Conservation (phyloP, 1,284 basidiomycete species). For the Papiliotrema terrestris region DNA sequence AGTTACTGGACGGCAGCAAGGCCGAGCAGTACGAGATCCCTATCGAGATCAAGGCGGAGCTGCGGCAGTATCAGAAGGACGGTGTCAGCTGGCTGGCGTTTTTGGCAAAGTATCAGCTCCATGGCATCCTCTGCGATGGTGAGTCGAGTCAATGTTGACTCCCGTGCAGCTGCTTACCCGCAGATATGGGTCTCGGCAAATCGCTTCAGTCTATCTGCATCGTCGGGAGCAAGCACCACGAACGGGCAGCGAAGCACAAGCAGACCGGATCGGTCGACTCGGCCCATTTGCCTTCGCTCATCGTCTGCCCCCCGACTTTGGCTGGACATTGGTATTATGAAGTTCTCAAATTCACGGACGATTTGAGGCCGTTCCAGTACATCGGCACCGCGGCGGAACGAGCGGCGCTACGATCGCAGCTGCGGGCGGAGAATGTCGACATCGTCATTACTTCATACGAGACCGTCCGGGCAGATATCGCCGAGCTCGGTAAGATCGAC, state of each 20-base stretch:
- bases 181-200: slow-evolving; percentile 97
- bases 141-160: slow-evolving; percentile 28
- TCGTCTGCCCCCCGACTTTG: slow-evolving; percentile 94
- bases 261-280: slow-evolving; percentile 70
- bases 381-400: slow-evolving; percentile 87
- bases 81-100: slow-evolving; percentile 99
- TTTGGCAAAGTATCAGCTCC: slow-evolving; percentile 90
- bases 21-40: slow-evolving; percentile 89
- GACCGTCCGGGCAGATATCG: slow-evolving; percentile 91
- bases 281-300: slow-evolving; percentile 86
- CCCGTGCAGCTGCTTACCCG: not conserved
- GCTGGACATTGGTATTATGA: slow-evolving; percentile 99
- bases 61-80: slow-evolving; percentile 96
- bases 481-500: slow-evolving; percentile 65
- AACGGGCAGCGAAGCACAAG: slow-evolving; percentile 69
- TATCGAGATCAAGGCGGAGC: slow-evolving; percentile 83
- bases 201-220: slow-evolving; percentile 98
- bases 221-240: slow-evolving; percentile 87
- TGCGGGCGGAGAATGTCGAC: slow-evolving; percentile 63
- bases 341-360: slow-evolving; percentile 86
- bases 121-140: slow-evolving; percentile 98
- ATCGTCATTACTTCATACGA: slow-evolving; percentile 97
- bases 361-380: slow-evolving; percentile 81
- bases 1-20: slow-evolving; percentile 90
- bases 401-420: slow-evolving; percentile 61